Conservation (phyloP, 2,329 filamentous ascomycete genomes). For the Sclerotinia minor region DNA sequence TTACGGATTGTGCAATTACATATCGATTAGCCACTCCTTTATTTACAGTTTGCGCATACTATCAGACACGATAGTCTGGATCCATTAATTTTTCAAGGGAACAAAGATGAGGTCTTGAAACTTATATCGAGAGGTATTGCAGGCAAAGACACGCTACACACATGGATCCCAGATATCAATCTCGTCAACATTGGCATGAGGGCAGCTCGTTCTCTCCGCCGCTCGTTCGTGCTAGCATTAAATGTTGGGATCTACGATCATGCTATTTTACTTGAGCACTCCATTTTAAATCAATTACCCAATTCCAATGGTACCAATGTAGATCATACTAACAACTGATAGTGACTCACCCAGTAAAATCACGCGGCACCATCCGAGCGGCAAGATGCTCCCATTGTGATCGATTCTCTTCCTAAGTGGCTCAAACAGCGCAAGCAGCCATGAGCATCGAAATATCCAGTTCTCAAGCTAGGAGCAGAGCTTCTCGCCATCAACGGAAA, state of each 20-base stretch:
- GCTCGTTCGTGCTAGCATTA: not conserved
- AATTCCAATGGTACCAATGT: not conserved
- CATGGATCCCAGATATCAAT: not conserved
- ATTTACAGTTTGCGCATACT: not conserved
- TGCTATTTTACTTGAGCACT: not conserved
- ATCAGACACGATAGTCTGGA: not conserved
- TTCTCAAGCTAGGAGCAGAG: not conserved
- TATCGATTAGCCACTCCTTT: not conserved
- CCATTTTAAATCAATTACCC: not conserved
- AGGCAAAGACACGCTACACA: not conserved
- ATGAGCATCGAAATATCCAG: not conserved
- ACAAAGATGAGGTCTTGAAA: not conserved
- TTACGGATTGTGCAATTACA: too few relatives aligned
- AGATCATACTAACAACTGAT: not conserved
- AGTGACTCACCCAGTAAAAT: not conserved
- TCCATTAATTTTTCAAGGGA: not conserved
- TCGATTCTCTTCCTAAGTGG: not conserved
- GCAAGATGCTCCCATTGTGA: not conserved
- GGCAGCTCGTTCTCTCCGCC: not conserved
- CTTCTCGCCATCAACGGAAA: slow-evolving; percentile 40
- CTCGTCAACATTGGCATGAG: not conserved
- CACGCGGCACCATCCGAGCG: not conserved
- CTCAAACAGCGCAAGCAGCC: not conserved
- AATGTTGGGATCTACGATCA: not conserved
- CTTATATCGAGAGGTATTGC: not conserved